These are phyloP conservation scores for Acacia confusa DNA, from an alignment of 306 rosid species.

Conservation along the genomic window DNA sequence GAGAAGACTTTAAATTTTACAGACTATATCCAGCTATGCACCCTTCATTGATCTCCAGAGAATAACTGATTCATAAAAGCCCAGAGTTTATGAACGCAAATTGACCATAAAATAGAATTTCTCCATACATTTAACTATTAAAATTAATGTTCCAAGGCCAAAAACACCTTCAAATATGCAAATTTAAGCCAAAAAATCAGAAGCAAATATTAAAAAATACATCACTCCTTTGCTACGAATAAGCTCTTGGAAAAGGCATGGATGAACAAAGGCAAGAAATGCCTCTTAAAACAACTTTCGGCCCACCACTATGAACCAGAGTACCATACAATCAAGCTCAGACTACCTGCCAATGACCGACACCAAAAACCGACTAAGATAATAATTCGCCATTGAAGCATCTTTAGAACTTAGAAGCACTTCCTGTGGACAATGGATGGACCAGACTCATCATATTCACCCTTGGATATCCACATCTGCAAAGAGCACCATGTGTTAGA, in stretches of 20 bases:
- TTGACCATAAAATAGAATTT: conserved; percentile 50
- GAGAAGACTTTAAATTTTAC: not conserved
- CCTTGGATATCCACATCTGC: conserved; percentile 98
- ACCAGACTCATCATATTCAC: conserved; percentile 94
- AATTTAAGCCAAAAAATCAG: not conserved
- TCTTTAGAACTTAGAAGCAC: conserved; percentile 70
- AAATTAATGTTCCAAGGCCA: conserved; percentile 59
- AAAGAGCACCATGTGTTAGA: conserved; percentile 29
- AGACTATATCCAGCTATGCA: not conserved
- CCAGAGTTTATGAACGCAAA: conserved; percentile 46
- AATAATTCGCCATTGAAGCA: conserved; percentile 68
- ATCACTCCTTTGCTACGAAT: conserved; percentile 74
- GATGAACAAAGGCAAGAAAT: conserved; percentile 47
- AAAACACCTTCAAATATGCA: conserved; percentile 48
- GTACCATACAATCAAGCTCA: conserved; percentile 39
- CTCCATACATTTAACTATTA: conserved; percentile 67
- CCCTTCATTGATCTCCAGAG: not conserved
- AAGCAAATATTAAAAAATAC: conserved; percentile 46
- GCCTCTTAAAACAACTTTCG: conserved; percentile 38
- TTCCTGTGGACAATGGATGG: conserved; percentile 98
- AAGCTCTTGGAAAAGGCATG: conserved; percentile 53
- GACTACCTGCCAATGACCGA: conserved; percentile 43
- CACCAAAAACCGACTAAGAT: conserved; percentile 79
- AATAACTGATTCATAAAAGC: not conserved
- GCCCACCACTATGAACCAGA: conserved; percentile 36